Evolutionary conservation across 192 early-diverging fungal genomes (phyloP).

Genomic region (Cladochytrium replicatum): DNA sequence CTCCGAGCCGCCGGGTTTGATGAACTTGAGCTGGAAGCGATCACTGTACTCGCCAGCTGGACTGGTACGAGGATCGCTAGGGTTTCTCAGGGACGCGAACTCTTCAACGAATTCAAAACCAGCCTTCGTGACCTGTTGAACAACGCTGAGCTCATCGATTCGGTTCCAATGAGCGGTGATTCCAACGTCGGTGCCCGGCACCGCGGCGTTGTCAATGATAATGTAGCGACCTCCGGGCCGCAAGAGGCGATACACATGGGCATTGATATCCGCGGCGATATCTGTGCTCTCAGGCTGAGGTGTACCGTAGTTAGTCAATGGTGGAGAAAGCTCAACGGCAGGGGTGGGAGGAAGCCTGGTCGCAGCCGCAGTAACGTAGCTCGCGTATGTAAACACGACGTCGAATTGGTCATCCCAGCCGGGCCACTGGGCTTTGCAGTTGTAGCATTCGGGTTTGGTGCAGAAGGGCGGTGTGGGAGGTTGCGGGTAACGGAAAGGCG

Average conservation of each 20-base stretch:
- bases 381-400: constrained; percentile 3
- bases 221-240: constrained; percentile 4
- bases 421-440: neutral
- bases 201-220: constrained; percentile 3
- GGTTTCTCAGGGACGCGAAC: neutral
- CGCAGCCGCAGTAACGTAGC: constrained; percentile 2
- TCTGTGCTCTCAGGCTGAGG: too few species aligned
- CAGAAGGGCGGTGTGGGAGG: constrained; percentile 5
- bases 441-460: constrained; percentile 1
- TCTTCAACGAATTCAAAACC: constrained; percentile 4
- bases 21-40: constrained; percentile 3
- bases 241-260: neutral
- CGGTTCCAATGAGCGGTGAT: neutral
- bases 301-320: too few species aligned
- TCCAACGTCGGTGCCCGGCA: neutral
- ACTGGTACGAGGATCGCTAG: neutral
- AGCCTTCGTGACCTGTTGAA: neutral
- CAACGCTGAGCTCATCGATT: constrained; percentile 1
- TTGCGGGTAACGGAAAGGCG: neutral
- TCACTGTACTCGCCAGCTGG: neutral
- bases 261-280: neutral
- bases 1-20: constrained; percentile 4
- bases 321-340: neutral
- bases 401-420: constrained; percentile 6
- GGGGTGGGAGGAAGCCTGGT: too few species aligned